Base-by-base conservation (phyloP, 139 green algal species). In the Microglena sp. region DNA sequence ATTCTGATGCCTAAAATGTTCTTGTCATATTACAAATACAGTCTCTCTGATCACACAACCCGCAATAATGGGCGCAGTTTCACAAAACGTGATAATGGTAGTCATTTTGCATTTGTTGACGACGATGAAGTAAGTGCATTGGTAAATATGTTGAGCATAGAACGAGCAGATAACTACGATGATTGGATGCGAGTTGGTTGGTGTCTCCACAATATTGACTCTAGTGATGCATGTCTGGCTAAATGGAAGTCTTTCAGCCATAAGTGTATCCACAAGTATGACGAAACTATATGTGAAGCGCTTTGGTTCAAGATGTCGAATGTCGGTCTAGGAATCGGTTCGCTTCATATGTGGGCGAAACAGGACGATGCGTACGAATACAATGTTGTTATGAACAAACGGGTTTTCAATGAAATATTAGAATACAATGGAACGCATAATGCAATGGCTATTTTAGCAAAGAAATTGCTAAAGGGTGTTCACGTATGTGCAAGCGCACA, bases 131-230 rank as follows among this genome's bases (percentile, higher is more conserved):
- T n/a, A n/a, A n/a, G n/a, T n/a, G n/a, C n/a, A n/a, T 60, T 60
- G 21, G 53, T 60, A 8, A 7, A 22, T 11, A 26, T 60, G n/a
- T 18, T 60, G 8, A 33, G n/a, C 8, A 7, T 26, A 22, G 18
- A 22, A 7, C 7, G 53, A 8, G 18, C 15, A 8, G 18, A 60
- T 26, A 18, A 8, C 6, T 60, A 60, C 53, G 8, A 6, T 26
- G 7, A 22, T 8, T 60, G 53, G 53, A 60, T 60, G 8, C 8
- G 31, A 18, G 8, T 60, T 26, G 53, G 53, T 60, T 60, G 53
- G 53, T 60, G 53, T 18, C 24, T 60, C 7, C 53, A 60, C 53
- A 60, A 60, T 26, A 60, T 60, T 18, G 53, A 28, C 53, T 7
- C 53, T 8, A 18, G 40, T n/a, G 11, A n/a, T 26, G n/a, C 31